Base-by-base conservation (phyloP, 169 alveolate genomes). In the Cryptosporidium bovis region DNA sequence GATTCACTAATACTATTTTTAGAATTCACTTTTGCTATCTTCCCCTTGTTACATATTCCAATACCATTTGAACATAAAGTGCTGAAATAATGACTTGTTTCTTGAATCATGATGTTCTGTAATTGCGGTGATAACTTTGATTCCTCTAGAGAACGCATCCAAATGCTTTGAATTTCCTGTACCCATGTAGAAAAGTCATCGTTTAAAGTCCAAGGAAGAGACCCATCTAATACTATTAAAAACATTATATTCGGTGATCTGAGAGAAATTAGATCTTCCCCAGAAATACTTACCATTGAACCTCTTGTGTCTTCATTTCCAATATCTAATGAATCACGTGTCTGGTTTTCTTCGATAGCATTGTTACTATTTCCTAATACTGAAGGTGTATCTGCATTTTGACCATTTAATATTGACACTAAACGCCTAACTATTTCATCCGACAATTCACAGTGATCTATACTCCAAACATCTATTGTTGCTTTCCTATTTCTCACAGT, bases 121-220 rank as follows among this genome's bases (percentile, higher is more conserved):
- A 77, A 8, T 3, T 60, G 64, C 31, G 87, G 71, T 8, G 87
- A 34, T 8, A 50, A 10, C 13, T 60, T 77, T 18, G 87, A 60
- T 4, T 27, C 65, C 51, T 77, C 87, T 24, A 77, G 18, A 40
- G 87, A 34, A 12, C 36, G 58, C 10, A 71, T 13, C 87, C 87
- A 77, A n/a, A 65, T 56, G 15, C 64, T 71, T 53, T 77, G 87
- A 15, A 77, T 77, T 36, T 56, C 53, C n/a, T 77, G 87, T 2
- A 77, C 10, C 87, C 87, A 77, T 15, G 71, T 77, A 13, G 40
- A 51, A 51, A 77, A 62, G 48, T 77, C 87, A 16, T 77, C 87
- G 36, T 56, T 77, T 40, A 77, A 62, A 18, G 87, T 62, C 87
- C 87, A 77, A n/a, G 87, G 87, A 7, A 77, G n/a, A 40, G 87